Evolutionary conservation across 805 yeast genomes (phyloP).

Genomic region (Saccharomycopsis fermentans): DNA sequence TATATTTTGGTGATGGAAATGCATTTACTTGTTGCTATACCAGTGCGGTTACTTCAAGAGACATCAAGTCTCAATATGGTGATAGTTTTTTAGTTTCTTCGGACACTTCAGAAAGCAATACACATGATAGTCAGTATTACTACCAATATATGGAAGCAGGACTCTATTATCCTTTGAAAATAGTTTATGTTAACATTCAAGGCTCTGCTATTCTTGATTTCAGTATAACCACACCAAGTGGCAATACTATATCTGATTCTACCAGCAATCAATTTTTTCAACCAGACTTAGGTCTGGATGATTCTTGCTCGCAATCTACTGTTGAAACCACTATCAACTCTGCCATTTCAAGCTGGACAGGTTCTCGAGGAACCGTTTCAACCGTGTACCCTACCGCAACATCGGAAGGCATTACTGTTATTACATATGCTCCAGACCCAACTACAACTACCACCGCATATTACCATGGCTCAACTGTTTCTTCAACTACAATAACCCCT

Average conservation of each 20-base stretch:
- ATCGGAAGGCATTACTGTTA: not conserved
- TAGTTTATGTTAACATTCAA: not conserved
- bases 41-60: not conserved
- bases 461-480: not conserved
- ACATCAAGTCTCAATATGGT: conserved; percentile 2
- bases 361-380: too few relatives aligned
- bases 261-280: not conserved
- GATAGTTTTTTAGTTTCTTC: conserved; percentile 9
- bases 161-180: not conserved
- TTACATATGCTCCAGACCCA: not conserved
- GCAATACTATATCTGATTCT: not conserved
- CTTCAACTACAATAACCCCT: not conserved
- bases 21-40: not conserved
- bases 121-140: too few relatives aligned
- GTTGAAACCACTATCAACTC: too few relatives aligned
- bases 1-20: not conserved
- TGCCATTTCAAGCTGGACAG: too few relatives aligned
- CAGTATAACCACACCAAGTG: not conserved
- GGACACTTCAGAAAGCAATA: not conserved
- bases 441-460: not conserved
- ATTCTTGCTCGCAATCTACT: too few relatives aligned
- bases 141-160: not conserved
- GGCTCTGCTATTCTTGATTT: not conserved
- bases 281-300: not conserved
- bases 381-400: not conserved